Evolutionary conservation across 352 stramenopile genomes (phyloP), one percentile per base, ranked within the genome.

Genomic region (Thraustochytrium sp.): DNA sequence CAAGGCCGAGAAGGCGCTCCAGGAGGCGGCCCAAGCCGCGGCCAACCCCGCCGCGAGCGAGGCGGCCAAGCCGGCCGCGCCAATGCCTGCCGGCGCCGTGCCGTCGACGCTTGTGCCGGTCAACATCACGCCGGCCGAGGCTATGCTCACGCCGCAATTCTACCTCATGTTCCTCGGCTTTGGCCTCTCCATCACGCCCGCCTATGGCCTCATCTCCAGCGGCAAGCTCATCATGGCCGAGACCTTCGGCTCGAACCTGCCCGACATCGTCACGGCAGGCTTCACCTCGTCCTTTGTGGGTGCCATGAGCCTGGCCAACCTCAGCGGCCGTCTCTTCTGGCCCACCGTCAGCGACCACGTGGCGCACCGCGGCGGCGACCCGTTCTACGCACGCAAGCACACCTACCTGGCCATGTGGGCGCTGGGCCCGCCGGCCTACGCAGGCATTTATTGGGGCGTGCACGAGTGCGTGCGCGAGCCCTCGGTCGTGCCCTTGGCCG

Each of bases 311-410:
- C 38, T 86, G 11, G 89, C 87, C 23, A 92, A 89, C 82, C 76
- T 90, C 31, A 83, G 74, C 34, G 88, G 88, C 40, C 76, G 88
- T 29, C 86, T 91, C 42, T 87, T 87, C 37, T 91, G 88, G 88
- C 85, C 88, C 37, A 82, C 86, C 2, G 78, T 89, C 48, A 89
- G 84, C 13, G 88, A 91, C 86, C 61, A 73, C 31, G 85, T 91
- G 56, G 88, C 75, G 61, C 31, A 80, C 55, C 26, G 29, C 13
- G 55, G 55, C 36, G 61, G 61, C 8, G 72, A 84, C 61, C 75
- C 75, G 11, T 84, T 84, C 26, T 84, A 82, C 61, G 55, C 75
- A 18, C 75, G 75, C 26, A 84, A 80, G 56, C n/a, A 62, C 23
- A 84, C 61, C 75, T 84, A 80, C 38, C 4, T 46, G 29, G 37